These are phyloP conservation scores for Penicillium desertorum DNA, from an alignment of 495 filamentous ascomycete genomes.

Conservation along the genomic window DNA sequence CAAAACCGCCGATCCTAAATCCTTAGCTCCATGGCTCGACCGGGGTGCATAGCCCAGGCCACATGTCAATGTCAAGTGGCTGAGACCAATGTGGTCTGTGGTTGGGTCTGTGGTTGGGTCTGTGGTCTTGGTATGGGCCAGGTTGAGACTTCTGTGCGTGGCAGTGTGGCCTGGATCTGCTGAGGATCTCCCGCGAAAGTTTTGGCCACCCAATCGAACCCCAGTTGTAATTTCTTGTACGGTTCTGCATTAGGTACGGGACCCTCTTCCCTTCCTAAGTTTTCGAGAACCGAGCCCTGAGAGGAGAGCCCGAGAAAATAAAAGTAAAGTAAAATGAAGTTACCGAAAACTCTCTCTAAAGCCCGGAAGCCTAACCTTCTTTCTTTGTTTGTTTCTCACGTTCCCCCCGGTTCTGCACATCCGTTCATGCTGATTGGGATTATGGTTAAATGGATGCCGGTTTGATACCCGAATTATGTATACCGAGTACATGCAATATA, in stretches of 20 bases:
- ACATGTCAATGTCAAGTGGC: conserved; percentile 6
- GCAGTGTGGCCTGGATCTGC: conserved; percentile 36
- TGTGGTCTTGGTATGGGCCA: neutral
- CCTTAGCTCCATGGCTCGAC: conserved; percentile 2
- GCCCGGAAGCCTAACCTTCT: conserved; percentile 19
- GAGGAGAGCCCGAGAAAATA: neutral
- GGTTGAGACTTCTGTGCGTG: conserved; percentile 3
- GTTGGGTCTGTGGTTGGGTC: neutral
- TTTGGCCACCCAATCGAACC: conserved; percentile 34
- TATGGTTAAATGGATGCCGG: neutral
- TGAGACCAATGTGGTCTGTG: neutral
- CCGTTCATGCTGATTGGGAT: conserved; percentile 20
- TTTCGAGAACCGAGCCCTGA: neutral
- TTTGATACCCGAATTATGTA: too few species aligned
- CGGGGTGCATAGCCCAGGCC: conserved; percentile 8
- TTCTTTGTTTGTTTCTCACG: conserved; percentile 6
- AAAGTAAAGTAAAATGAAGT: conserved; percentile 15
- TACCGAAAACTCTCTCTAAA: conserved; percentile 24
- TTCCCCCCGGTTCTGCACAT: conserved; percentile 20
- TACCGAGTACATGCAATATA: too few species aligned
- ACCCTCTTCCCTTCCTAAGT: conserved; percentile 24
- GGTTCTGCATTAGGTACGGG: conserved; percentile 18
- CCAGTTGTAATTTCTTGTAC: conserved; percentile 3
- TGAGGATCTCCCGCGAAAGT: conserved; percentile 49
- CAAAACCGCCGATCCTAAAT: conserved; percentile 8